Conservation (phyloP, 768 basidiomycete genomes). For the Ramaria rubella region DNA sequence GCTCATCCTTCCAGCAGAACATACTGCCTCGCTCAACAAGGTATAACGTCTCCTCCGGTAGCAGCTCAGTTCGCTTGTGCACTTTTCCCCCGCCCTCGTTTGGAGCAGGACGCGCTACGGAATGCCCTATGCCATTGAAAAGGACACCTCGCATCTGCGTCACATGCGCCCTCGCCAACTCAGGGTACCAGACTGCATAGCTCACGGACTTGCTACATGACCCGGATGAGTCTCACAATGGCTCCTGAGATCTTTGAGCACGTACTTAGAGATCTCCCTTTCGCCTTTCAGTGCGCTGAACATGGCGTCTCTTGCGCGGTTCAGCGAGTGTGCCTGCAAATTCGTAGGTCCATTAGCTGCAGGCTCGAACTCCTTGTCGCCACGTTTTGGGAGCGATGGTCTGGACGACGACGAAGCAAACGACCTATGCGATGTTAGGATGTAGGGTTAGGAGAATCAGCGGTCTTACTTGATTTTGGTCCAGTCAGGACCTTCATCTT, state of each 20-base stretch:
- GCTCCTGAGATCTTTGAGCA: conserved; percentile 7
- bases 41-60: conserved; percentile 95
- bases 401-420: not conserved
- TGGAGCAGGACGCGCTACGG: conserved; percentile 45
- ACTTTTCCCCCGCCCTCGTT: conserved; percentile 25
- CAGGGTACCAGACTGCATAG: conserved; percentile 74
- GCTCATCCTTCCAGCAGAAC: conserved; percentile 67
- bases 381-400: conserved; percentile 66
- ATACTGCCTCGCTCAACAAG: conserved; percentile 85
- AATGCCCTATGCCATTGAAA: conserved; percentile 77
- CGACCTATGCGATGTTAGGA: not conserved
- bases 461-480: conserved; percentile 57
- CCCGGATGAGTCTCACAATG: conserved; percentile 4
- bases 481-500: conserved; percentile 77
- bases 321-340: conserved; percentile 75
- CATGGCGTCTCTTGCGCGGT: conserved; percentile 78
- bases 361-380: conserved; percentile 98
- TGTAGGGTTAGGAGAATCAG: conserved; percentile 6
- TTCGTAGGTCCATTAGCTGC: conserved; percentile 41
- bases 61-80: conserved; percentile 68
- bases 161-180: conserved; percentile 56
- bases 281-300: conserved; percentile 70
- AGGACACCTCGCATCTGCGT: conserved; percentile 75
- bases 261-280: conserved; percentile 71
- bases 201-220: conserved; percentile 63